These are phyloP conservation scores for Aspergillus hortae DNA, from an alignment of 2,329 filamentous ascomycete genomes.

Conservation along the genomic window DNA sequence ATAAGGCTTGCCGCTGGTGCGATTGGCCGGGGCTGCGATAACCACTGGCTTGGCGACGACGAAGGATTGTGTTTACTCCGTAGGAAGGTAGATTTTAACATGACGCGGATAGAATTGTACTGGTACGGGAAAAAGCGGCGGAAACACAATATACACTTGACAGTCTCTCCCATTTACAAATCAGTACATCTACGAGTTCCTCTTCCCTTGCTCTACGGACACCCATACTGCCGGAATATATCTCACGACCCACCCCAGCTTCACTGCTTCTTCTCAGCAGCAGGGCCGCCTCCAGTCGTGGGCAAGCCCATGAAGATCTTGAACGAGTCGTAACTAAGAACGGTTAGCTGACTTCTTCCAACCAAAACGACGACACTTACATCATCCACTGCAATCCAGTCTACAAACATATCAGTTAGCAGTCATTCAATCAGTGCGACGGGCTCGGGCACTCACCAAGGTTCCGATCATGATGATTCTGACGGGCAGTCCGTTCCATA, in stretches of 20 bases:
- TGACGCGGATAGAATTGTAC: no score
- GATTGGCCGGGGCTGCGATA: constrained; percentile 14
- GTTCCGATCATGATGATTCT: constrained; percentile 87
- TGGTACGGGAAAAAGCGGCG: no score
- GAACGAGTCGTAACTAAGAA: constrained; percentile 64
- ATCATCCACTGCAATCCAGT: constrained; percentile 94
- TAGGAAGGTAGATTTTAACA: no score
- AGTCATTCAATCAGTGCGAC: background rate
- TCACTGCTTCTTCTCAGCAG: constrained; percentile 46
- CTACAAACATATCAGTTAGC: constrained; percentile 21
- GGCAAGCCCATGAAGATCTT: constrained; percentile 87
- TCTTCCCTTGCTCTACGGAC: background rate
- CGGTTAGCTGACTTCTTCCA: constrained; percentile 19
- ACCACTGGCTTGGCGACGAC: background rate
- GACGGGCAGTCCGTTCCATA: constrained; percentile 88
- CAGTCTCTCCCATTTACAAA: background rate
- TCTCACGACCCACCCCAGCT: background rate
- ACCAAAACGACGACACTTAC: constrained; percentile 50
- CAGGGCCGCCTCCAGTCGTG: constrained; percentile 68
- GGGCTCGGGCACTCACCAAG: constrained; percentile 36
- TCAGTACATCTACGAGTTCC: no score
- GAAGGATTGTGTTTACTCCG: background rate
- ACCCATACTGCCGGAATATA: background rate
- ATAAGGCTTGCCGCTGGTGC: constrained; percentile 15
- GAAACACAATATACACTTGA: background rate